Evolutionary conservation across 495 filamentous ascomycete genomes (phyloP), one percentile per base, ranked within the genome.

Genomic region (Pseudevernia furfuracea): DNA sequence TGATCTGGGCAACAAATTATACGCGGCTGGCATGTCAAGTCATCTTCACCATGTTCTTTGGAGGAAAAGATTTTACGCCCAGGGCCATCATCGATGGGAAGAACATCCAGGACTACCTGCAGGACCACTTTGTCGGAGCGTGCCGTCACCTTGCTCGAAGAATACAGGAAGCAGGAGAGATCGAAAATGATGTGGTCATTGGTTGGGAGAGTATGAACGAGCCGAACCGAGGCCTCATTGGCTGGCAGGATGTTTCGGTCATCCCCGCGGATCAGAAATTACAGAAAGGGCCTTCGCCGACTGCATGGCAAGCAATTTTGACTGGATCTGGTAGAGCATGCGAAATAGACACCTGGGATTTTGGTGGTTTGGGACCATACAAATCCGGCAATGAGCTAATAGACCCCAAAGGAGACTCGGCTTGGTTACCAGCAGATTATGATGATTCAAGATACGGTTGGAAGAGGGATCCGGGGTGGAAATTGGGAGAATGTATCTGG

Each of bases 1-100:
- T 98, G 94, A 91, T 96, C 28, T 98, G 94, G 94, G 90, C 92
- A 56, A 98, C 94, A 30, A 97, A 98, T 70, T 98, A 98, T 70
- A 88, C 84, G 56, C 86, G 95, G 48, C 79, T 96, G 34, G 91
- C 87, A 9, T 90, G 90, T 60, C 89, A 90, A 67, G 90, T 90
- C 53, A 92, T 97, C 69, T 97, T 96, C 71, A 96, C 94, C 0
- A 74, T 96, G 39, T 98, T 97, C 77, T 97, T 92, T 75, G 95
- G 80, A 12, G 94, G 94, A n/a, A 81, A 81, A 58, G 90, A 93
- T 68, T 98, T 96, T 79, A 90, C 95, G 12, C 95, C 95, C 11
- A 96, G 96, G 68, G 96, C 93, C 65, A 88, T 97, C 60, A 92
- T 98, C 58, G 85, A 98, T 73, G 94, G 91, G 21, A 77, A 89